Conservation (phyloP, 2,329 filamentous ascomycete species). For the Alternaria brassicicola region DNA sequence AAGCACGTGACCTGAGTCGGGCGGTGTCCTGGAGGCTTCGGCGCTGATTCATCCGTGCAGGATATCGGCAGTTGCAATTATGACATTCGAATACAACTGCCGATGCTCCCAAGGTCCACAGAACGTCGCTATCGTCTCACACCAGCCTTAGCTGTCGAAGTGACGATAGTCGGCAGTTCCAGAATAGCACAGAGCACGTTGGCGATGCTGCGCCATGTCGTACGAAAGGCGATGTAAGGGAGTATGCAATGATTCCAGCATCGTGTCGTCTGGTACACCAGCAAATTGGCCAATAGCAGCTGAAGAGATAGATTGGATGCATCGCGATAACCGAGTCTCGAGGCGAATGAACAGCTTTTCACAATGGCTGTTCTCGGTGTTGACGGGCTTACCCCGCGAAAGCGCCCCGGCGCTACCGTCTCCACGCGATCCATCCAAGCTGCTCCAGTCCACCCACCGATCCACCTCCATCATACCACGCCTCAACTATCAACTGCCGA, state of each 20-base stretch:
- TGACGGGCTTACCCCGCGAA: constrained; percentile 15
- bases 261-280: background rate
- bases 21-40: background rate
- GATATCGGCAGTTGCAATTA: constrained; percentile 26
- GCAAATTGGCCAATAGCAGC: background rate
- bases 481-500: constrained; percentile 26
- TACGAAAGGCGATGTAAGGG: background rate
- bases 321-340: constrained; percentile 5
- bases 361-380: constrained; percentile 3
- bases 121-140: constrained; percentile 11
- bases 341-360: constrained; percentile 9
- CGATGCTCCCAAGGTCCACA: constrained; percentile 16
- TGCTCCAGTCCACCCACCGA: constrained; percentile 15
- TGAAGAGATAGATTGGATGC: background rate
- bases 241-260: constrained; percentile 5
- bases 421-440: constrained; percentile 18
- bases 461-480: constrained; percentile 16
- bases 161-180: constrained; percentile 24
- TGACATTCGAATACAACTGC: constrained; percentile 24
- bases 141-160: constrained; percentile 14
- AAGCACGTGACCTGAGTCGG: constrained; percentile 8
- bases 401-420: constrained; percentile 11
- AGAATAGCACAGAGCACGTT: constrained; percentile 11
- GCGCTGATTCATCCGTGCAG: background rate
- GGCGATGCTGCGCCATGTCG: background rate